A percentile compares a stretch with the other conserved stretches of the same genome.
Conservation (phyloP, 2,329 filamentous ascomycete genomes). For the Epichloe scottii region DNA sequence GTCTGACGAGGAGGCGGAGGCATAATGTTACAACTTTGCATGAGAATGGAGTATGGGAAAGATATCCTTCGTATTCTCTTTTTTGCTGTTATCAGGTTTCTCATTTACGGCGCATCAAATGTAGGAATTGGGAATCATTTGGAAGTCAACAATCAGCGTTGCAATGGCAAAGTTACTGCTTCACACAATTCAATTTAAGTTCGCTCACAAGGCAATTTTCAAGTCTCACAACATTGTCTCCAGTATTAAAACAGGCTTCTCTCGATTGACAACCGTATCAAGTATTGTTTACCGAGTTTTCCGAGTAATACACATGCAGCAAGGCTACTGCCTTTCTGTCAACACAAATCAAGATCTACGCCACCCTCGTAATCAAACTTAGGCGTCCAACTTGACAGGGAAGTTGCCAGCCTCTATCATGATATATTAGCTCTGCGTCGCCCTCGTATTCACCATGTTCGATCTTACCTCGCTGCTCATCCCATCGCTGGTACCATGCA, state of each 20-base stretch:
- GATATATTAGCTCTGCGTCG: slow-evolving; percentile 13
- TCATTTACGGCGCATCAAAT: not conserved
- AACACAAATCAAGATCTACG: slow-evolving; percentile 11
- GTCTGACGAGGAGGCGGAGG: slow-evolving; percentile 41
- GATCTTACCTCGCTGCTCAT: slow-evolving; percentile 82
- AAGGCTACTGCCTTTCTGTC: slow-evolving; percentile 17
- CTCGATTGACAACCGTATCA: slow-evolving; percentile 12
- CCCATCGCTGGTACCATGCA: slow-evolving; percentile 88
- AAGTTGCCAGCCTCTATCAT: slow-evolving; percentile 53
- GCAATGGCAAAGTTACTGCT: not conserved
- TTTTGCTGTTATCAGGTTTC: not conserved
- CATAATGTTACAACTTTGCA: not conserved
- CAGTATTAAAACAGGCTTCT: slow-evolving; percentile 3
- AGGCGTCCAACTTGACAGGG: slow-evolving; percentile 51
- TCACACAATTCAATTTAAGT: not conserved
- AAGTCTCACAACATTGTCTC: slow-evolving; percentile 1
- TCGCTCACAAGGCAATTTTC: not conserved
- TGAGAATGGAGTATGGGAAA: not conserved
- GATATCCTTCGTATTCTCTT: not conserved
- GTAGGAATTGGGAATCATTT: not conserved
- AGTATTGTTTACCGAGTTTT: slow-evolving; percentile 17
- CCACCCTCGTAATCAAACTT: slow-evolving; percentile 18
- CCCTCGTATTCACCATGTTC: not conserved
- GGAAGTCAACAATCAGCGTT: not conserved
- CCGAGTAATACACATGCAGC: slow-evolving; percentile 26